Conservation (phyloP, 495 filamentous ascomycete genomes). For the Neurospora africana region DNA sequence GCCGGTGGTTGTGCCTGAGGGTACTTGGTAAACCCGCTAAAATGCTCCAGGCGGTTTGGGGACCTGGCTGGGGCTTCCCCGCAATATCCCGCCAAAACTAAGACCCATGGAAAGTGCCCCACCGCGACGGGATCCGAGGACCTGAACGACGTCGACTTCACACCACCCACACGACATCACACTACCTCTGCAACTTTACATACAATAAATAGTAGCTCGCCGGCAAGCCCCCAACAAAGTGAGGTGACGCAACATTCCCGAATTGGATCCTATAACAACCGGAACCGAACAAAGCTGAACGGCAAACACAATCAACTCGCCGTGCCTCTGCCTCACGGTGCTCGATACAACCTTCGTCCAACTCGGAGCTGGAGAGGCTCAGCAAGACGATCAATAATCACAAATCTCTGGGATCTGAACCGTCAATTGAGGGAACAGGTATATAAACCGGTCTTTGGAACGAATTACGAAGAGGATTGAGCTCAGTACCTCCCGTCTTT, state of each 20-base stretch:
- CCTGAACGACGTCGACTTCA: neutral
- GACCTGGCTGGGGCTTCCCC: neutral
- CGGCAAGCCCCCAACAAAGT: neutral
- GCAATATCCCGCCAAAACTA: neutral
- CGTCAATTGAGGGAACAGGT: neutral
- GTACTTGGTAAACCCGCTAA: neutral
- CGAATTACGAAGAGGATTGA: neutral
- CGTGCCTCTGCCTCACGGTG: neutral
- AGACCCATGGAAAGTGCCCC: neutral
- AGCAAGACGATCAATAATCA: neutral
- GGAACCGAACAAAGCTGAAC: neutral
- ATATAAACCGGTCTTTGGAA: neutral
- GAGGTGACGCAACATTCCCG: neutral
- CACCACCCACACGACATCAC: neutral
- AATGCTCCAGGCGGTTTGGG: neutral
- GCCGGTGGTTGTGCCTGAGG: neutral
- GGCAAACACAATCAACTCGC: neutral
- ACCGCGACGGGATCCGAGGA: neutral
- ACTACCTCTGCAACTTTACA: neutral
- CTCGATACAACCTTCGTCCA: neutral
- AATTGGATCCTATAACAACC: neutral
- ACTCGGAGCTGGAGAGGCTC: neutral
- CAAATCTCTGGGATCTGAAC: neutral
- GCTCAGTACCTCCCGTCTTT: neutral
- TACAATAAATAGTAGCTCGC: neutral